Evolutionary conservation across 768 basidiomycete species (phyloP).

Genomic region (Rhodotorula babjevae): DNA sequence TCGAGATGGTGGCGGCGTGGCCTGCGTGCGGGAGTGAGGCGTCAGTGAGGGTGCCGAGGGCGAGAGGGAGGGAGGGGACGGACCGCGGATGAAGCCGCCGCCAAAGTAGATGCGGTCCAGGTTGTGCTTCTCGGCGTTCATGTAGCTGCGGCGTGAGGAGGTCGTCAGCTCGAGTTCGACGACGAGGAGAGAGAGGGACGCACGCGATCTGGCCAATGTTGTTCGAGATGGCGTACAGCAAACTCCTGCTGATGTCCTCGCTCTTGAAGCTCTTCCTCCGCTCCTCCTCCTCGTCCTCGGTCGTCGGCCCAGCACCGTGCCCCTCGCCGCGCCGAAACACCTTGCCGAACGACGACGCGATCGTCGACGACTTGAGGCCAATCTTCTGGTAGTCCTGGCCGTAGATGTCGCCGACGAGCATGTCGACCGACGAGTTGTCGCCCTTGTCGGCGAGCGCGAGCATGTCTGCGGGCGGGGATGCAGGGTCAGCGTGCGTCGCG

Average conservation of each 20-base stretch:
- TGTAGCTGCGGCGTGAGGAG: slow-evolving; percentile 60
- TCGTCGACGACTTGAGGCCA: slow-evolving; percentile 94
- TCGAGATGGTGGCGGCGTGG: slow-evolving; percentile 93
- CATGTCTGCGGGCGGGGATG: slow-evolving; percentile 66
- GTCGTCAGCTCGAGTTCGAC: rapidly evolving
- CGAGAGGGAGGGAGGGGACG: slow-evolving; percentile 39
- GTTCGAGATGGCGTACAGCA: slow-evolving; percentile 94
- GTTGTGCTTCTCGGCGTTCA: slow-evolving; percentile 99
- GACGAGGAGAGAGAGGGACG: slow-evolving; percentile 48
- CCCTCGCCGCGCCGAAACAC: slow-evolving; percentile 73
- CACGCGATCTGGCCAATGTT: slow-evolving; percentile 99
- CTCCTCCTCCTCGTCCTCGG: slow-evolving; percentile 50
- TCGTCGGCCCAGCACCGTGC: background rate
- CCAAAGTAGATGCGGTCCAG: slow-evolving; percentile 97
- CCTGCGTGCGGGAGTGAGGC: slow-evolving; percentile 53
- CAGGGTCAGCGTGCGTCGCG: too few species aligned
- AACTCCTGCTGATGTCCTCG: slow-evolving; percentile 88
- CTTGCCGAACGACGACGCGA: slow-evolving; percentile 96
- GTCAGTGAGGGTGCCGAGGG: background rate
- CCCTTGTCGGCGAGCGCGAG: slow-evolving; percentile 85
- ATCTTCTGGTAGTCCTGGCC: slow-evolving; percentile 91
- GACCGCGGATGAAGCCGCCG: slow-evolving; percentile 96
- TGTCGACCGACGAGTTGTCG: slow-evolving; percentile 89
- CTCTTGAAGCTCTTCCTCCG: slow-evolving; percentile 73
- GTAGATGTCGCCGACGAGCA: slow-evolving; percentile 97